Percentiles rank a stretch among this genome's conserved stretches.
Evolutionary conservation across 2,329 filamentous ascomycete genomes (phyloP).

Genomic region (Parascedosporium putredinis): DNA sequence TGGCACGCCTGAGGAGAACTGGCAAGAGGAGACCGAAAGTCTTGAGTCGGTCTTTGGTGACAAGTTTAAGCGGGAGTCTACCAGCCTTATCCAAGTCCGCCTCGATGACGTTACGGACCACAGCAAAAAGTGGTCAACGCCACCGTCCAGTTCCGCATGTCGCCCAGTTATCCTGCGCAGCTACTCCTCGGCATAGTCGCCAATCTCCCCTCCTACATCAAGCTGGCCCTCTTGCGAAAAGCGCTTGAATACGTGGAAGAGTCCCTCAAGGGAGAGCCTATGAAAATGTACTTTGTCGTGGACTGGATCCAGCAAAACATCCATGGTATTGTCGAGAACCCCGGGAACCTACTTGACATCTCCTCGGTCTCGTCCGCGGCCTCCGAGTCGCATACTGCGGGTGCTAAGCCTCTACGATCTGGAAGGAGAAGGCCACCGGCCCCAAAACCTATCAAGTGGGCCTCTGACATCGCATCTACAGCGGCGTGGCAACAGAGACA

Average conservation of each 20-base stretch:
- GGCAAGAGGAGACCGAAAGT: constrained; percentile 78
- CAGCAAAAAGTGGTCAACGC: constrained; percentile 40
- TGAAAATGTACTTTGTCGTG: constrained; percentile 77
- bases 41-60: constrained; percentile 81
- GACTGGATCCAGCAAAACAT: constrained; percentile 88
- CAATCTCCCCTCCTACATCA: constrained; percentile 81
- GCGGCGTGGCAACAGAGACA: constrained; percentile 64
- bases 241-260: constrained; percentile 61
- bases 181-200: constrained; percentile 60
- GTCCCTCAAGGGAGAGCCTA: constrained; percentile 69
- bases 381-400: constrained; percentile 35
- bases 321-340: constrained; percentile 70
- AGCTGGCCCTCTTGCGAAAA: constrained; percentile 75
- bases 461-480: constrained; percentile 46
- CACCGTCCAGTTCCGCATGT: constrained; percentile 56
- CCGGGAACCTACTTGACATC: constrained; percentile 75
- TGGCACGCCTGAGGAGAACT: constrained; percentile 51
- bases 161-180: constrained; percentile 61
- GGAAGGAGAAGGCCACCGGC: constrained; percentile 27
- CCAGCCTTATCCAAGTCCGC: constrained; percentile 58
- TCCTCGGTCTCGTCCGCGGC: constrained; percentile 64
- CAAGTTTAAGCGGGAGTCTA: constrained; percentile 49
- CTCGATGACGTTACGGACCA: constrained; percentile 45
- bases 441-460: constrained; percentile 54
- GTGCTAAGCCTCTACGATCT: constrained; percentile 16